Base-by-base conservation (phyloP, 1,284 basidiomycete genomes). In the Cutaneotrichosporon dermatis region DNA sequence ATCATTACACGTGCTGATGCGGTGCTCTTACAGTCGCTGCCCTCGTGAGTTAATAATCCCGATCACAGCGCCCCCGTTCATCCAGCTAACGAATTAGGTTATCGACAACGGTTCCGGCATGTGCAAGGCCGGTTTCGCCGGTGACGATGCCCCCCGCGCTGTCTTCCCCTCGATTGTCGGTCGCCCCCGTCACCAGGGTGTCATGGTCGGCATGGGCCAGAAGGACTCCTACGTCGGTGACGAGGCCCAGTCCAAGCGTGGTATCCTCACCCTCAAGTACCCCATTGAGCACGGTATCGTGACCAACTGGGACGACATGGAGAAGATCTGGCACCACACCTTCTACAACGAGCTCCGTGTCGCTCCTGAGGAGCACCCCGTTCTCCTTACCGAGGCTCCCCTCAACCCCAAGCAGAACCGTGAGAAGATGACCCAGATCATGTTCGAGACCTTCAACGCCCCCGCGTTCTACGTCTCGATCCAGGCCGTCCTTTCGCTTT, bases 391-490 rank as follows among this genome's bases (percentile, higher is more conserved):
- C 65, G 92, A 95, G 81, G 92, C 91, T n/a, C 84, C 91, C 81
- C 85, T 92, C 67, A 95, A 93, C 83, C 91, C 92, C 70, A 94
- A 93, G 84, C 88, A 88, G 63, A 93, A 94, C 83, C 83, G 91
- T 76, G 91, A 95, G 83, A 93, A 93, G 85, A 93, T 93, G 90
- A 92, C 90, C 64, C 90, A 93, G 81, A 92, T 93, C 83, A 93
- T 93, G 89, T 95, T 95, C 79, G 91, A 95, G 84, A 94, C 91
- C 50, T 94, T 95, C 86, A 94, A 93, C 80, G 86, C 85, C 4
- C 91, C 91, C 58, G 91, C 91, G 13, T 92, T 94, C 84, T 93
- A 93, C 83, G 90, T 93, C 69, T 85, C 89, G 60, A 92, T 93
- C 79, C 92, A 94, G 82, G 91, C 91, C 77, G 91, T 93, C 58